Evolutionary conservation across 768 basidiomycete genomes (phyloP), one percentile per base, ranked within the genome.

Genomic region (Boletus rufocinnamomeus): DNA sequence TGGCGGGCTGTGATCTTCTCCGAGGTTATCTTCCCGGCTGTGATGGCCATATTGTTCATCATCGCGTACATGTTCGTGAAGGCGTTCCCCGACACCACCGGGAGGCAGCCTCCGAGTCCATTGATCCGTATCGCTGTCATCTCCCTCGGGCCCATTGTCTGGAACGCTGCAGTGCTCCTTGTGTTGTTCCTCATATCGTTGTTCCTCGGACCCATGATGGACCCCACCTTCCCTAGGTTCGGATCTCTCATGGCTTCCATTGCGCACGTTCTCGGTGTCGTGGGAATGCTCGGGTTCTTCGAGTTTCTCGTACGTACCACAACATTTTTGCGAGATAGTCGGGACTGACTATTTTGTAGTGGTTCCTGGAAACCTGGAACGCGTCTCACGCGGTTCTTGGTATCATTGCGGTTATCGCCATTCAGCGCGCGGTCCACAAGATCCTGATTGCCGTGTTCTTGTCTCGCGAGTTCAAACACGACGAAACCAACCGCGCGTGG

Each of bases 401-500:
- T 28, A 81, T 97, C 51, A 92, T 98, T 66, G 83, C 94, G 9
- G 89, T 94, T 59, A 91, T 98, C 59, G 84, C 87, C 56, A 91
- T 98, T 56, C 95, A 98, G 71, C 86, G 97, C 51, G 91, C 91
- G 19, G 76, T 98, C 59, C 88, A 95, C 84, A 98, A 98, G 81
- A 81, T 94, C 58, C 78, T 97, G 56, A 98, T 99, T 68, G 81
- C 95, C 0, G 89, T 96, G 60, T 94, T 95, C 84, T 79, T 98
- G 38, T 90, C 95, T 41, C 89, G 97, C 62, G 97, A 99, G 75
- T 97, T 97, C 84, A 99, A 99, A 78, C 95, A 98, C 72, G 97
- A 99, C 72, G 95, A 98, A 76, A 95, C 93, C 37, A 98, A 98
- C 77, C 83, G 93, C 28, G 95, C 95, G 8, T 99, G 96, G 96